These are phyloP conservation scores for Amanita phalloides DNA, from an alignment of 768 basidiomycete genomes.

Conservation along the genomic window DNA sequence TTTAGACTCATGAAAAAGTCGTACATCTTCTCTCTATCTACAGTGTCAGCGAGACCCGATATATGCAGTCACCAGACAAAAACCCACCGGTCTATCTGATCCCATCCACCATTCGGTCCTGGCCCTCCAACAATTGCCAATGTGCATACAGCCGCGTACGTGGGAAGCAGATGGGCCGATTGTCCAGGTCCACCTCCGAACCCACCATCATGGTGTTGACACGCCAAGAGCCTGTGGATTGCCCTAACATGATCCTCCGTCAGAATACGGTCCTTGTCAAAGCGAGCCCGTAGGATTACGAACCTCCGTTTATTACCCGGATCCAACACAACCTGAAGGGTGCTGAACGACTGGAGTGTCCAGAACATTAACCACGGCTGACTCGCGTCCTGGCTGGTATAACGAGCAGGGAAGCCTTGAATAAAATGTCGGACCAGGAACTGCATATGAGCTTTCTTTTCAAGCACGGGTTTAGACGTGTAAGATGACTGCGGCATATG, in stretches of 20 bases:
- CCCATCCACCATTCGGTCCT: slow-evolving; percentile 73
- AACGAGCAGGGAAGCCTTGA: slow-evolving; percentile 74
- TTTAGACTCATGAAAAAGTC: slow-evolving; percentile 88
- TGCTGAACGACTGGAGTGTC: slow-evolving; percentile 77
- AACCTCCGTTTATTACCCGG: slow-evolving; percentile 69
- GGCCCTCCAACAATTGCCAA: slow-evolving; percentile 75
- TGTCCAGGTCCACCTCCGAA: slow-evolving; percentile 92
- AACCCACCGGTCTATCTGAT: slow-evolving; percentile 68
- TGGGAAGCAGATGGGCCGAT: slow-evolving; percentile 77
- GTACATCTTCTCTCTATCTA: slow-evolving; percentile 63
- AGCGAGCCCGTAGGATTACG: slow-evolving; percentile 11
- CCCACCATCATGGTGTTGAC: slow-evolving; percentile 82
- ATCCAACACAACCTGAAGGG: slow-evolving; percentile 71
- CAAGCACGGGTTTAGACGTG: slow-evolving; percentile 25
- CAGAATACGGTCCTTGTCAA: neutral
- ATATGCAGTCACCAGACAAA: neutral
- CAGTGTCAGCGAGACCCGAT: neutral
- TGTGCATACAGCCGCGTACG: slow-evolving; percentile 79
- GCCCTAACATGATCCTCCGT: slow-evolving; percentile 31
- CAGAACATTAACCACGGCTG: slow-evolving; percentile 95
- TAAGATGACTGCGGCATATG: slow-evolving; percentile 30
- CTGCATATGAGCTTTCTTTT: slow-evolving; percentile 60
- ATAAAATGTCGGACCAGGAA: slow-evolving; percentile 64
- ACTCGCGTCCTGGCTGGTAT: slow-evolving; percentile 82
- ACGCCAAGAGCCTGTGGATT: slow-evolving; percentile 69